Evolutionary conservation across 176 grass and related monocot species (phyloP).

Genomic region (Hsuehochloa calcarea): DNA sequence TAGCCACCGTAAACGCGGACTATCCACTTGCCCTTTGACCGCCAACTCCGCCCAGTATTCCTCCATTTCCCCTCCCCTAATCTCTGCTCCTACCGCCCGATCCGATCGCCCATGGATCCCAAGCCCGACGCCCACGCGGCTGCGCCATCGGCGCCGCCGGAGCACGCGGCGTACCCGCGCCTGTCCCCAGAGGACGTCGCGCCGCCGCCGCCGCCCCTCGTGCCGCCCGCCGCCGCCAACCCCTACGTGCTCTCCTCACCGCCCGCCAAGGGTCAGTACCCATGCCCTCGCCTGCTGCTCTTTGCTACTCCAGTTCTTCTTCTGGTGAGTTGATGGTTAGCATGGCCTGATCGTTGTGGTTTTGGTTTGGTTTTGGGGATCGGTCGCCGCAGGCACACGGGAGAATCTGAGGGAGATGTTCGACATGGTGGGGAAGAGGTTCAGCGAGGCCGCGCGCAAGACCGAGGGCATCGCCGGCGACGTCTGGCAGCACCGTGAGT

Average conservation of each 20-base stretch:
- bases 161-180: slow-evolving; percentile 43
- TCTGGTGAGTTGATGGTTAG: neutral
- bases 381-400: slow-evolving; percentile 2
- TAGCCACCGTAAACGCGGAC: too few species aligned
- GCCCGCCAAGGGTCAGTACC: slow-evolving; percentile 35
- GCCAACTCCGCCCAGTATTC: neutral
- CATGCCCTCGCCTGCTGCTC: neutral
- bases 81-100: neutral
- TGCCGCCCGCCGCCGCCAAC: slow-evolving; percentile 37
- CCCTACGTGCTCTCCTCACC: slow-evolving; percentile 46
- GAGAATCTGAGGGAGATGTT: slow-evolving; percentile 50
- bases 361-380: neutral
- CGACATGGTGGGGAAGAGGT: slow-evolving; percentile 46
- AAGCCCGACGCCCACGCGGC: neutral
- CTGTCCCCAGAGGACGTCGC: slow-evolving; percentile 53
- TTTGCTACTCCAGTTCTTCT: neutral
- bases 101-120: slow-evolving; percentile 39
- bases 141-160: neutral
- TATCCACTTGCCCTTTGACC: neutral
- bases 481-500: slow-evolving; percentile 65
- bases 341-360: neutral
- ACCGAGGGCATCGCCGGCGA: slow-evolving; percentile 58
- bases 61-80: neutral
- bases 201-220: slow-evolving; percentile 28
- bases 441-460: slow-evolving; percentile 50